Percentiles rank a stretch among this genome's conserved stretches.
Conservation (phyloP, 83 land plant genomes). For the Thuja plicata region DNA sequence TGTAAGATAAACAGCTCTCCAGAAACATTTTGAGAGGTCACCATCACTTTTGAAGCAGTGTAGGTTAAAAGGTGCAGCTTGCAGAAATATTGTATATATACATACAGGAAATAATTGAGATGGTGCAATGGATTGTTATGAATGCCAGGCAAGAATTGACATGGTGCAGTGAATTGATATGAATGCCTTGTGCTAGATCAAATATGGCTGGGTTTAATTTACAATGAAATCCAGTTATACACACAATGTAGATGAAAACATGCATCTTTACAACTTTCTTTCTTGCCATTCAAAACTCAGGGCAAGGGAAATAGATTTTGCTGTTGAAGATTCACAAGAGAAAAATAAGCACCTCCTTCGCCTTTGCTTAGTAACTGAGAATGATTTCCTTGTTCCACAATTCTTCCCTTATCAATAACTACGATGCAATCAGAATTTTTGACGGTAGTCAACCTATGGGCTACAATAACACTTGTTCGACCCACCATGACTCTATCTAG, state of each 20-base stretch:
- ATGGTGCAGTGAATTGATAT: background rate
- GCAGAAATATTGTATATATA: background rate
- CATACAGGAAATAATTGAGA: background rate
- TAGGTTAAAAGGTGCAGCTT: background rate
- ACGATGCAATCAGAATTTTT: conserved; percentile 36
- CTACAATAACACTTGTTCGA: conserved; percentile 36
- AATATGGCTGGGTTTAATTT: background rate
- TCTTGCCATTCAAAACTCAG: background rate
- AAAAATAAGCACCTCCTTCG: conserved; percentile 10
- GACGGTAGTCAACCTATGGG: conserved; percentile 51
- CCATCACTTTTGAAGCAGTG: background rate
- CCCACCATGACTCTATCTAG: conserved; percentile 22
- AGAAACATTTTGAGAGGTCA: background rate
- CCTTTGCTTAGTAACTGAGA: background rate
- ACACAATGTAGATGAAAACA: background rate
- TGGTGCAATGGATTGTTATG: background rate
- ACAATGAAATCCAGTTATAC: background rate
- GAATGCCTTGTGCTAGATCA: background rate
- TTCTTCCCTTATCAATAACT: conserved; percentile 47
- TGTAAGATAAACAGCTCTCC: no score
- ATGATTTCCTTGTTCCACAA: conserved; percentile 38
- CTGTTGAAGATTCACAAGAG: conserved; percentile 6
- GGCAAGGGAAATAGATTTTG: background rate
- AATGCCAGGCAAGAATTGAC: background rate
- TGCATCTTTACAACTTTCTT: background rate